These are phyloP conservation scores for Malus hybrid DNA, from an alignment of 331 rosid genomes.

Conservation along the genomic window DNA sequence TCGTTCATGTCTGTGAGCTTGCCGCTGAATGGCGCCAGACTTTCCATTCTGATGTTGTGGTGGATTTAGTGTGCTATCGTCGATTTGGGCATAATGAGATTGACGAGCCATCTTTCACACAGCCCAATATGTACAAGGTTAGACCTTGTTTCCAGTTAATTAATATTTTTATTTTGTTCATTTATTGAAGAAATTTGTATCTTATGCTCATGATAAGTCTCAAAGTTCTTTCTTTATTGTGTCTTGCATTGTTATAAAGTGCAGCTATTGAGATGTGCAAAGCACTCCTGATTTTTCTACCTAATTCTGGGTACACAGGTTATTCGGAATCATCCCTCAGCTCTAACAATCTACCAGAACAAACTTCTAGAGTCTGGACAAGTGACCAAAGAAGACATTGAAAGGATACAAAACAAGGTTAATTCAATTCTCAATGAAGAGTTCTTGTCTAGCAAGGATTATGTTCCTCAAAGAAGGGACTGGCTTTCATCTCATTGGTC, in stretches of 20 bases:
- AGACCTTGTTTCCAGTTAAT: slow-evolving; percentile 10
- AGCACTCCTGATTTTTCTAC: slow-evolving; percentile 9
- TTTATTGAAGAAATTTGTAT: background rate
- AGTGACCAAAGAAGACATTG: slow-evolving; percentile 57
- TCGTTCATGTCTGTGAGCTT: slow-evolving; percentile 93
- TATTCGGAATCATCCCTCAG: slow-evolving; percentile 79
- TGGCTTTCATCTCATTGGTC: slow-evolving; percentile 97
- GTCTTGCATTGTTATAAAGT: background rate
- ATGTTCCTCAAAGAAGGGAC: slow-evolving; percentile 83
- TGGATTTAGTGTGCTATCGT: slow-evolving; percentile 92
- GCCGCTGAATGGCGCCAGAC: slow-evolving; percentile 99
- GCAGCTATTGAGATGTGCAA: slow-evolving; percentile 5
- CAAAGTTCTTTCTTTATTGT: background rate
- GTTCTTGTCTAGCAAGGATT: slow-evolving; percentile 86
- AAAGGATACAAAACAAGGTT: slow-evolving; percentile 64
- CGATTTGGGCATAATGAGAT: slow-evolving; percentile 98
- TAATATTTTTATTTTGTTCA: background rate
- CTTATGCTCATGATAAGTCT: background rate
- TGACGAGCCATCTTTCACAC: slow-evolving; percentile 97
- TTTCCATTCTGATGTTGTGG: slow-evolving; percentile 97
- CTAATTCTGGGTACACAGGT: slow-evolving; percentile 38
- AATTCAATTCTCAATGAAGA: slow-evolving; percentile 76
- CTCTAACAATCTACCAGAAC: slow-evolving; percentile 84
- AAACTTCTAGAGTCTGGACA: slow-evolving; percentile 75
- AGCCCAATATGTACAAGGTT: slow-evolving; percentile 98